Base-by-base conservation (phyloP, 1,139 yeast species). In the Saccharomyces uvarum region DNA sequence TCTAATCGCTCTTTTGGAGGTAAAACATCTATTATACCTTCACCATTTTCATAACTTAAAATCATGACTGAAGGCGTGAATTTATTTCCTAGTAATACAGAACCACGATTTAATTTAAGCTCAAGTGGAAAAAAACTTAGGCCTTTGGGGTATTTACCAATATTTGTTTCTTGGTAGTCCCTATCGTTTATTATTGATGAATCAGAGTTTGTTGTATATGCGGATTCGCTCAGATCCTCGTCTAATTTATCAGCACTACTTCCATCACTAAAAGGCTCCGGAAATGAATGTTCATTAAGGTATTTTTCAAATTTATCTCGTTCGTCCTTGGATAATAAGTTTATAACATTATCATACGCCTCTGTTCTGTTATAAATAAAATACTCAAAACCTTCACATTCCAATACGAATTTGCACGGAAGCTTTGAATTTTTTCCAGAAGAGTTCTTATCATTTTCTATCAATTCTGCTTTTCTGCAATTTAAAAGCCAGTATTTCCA, bases 401-500 rank as follows among this genome's bases (percentile, higher is more conserved):
- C 77, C 4, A 89, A 65, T 2, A 77, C 63, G 56, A 87, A 77
- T 33, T 95, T 74, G 3, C 86, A 73, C 0, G 91, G 90, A 1
- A 82, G 76, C 48, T 73, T 71, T 26, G 73, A 73, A 62, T 82
- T 82, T 44, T 65, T 54, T 16, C 73, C 74, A 60, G 79, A 79
- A 27, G 64, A 51, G 7, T 54, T 56, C 49, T 70, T 72, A 53
- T 66, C 65, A 29, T 66, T 63, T 52, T 69, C 70, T 14, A 65
- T 59, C 2, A 65, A 75, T 38, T 75, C 79, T 0, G 84, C 75
- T 42, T 75, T 64, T 61, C 86, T 74, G 2, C 83, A 78, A 19
- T 74, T 68, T 4, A 74, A 73, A 53, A 88, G 73, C 98, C 98
- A 93, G 68, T 89, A 93, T 57, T 95, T 70, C 98, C 98, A 93